A percentile compares a stretch with the other conserved stretches of the same genome.
These are phyloP conservation scores for Xerocomus nothofagi DNA, from an alignment of 1,284 basidiomycete species.

Conservation along the genomic window DNA sequence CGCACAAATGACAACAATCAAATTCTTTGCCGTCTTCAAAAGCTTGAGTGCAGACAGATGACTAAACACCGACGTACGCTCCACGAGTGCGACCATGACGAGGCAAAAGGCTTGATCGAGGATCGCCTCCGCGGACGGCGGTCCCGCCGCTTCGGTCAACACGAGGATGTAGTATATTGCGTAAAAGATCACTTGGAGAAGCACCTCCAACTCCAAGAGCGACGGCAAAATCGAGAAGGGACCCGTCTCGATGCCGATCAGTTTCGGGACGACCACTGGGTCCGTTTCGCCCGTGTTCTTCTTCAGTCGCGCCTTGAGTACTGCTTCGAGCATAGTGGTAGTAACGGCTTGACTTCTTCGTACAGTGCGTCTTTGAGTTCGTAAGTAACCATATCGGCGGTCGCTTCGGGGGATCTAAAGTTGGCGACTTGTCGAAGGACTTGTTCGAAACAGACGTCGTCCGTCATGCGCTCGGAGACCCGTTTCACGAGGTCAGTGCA, in stretches of 20 bases:
- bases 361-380: slow-evolving; percentile 83
- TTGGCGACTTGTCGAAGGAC: slow-evolving; percentile 79
- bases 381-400: slow-evolving; percentile 82
- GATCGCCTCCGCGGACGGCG: slow-evolving; percentile 81
- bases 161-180: slow-evolving; percentile 68
- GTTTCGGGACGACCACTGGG: slow-evolving; percentile 74
- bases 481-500: slow-evolving; percentile 93
- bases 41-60: slow-evolving; percentile 50
- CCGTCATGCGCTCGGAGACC: slow-evolving; percentile 86
- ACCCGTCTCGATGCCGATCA: slow-evolving; percentile 62
- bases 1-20: slow-evolving; percentile 73
- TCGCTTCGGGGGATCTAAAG: slow-evolving; percentile 81
- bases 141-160: slow-evolving; percentile 58
- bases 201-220: slow-evolving; percentile 64
- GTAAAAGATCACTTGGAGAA: slow-evolving; percentile 79
- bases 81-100: slow-evolving; percentile 77
- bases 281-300: slow-evolving; percentile 63
- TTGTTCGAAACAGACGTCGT: slow-evolving; percentile 83
- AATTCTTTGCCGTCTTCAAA: slow-evolving; percentile 60
- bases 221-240: slow-evolving; percentile 64
- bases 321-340: slow-evolving; percentile 90
- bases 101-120: slow-evolving; percentile 89
- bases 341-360: slow-evolving; percentile 93
- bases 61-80: slow-evolving; percentile 65
- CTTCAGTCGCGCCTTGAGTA: slow-evolving; percentile 69